Conservation (phyloP, 2,329 filamentous ascomycete species). For the Scytalidium sp. region DNA sequence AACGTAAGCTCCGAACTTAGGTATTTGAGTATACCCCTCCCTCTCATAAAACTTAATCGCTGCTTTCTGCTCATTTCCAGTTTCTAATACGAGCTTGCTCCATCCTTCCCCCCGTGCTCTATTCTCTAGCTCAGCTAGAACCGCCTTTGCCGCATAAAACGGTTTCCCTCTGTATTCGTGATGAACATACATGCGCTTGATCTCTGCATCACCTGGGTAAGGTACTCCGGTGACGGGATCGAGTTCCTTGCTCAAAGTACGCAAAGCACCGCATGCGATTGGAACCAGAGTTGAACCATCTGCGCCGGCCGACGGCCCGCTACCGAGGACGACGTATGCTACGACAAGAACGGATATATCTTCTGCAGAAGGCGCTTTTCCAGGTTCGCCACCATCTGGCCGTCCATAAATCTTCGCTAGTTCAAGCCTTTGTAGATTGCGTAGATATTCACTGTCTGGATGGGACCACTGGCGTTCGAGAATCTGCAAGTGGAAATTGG, state of each 20-base stretch:
- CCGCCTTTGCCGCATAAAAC: neutral
- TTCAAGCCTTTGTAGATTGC: neutral
- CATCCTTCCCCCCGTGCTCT: neutral
- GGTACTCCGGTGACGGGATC: neutral
- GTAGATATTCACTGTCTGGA: neutral
- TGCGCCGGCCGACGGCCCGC: neutral
- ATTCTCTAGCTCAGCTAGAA: neutral
- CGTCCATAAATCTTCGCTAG: neutral
- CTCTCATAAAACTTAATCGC: neutral
- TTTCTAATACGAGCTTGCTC: neutral
- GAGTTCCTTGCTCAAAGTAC: neutral
- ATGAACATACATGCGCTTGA: neutral
- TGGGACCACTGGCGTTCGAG: neutral
- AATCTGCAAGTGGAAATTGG: neutral
- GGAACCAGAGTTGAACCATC: neutral
- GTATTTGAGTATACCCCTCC: neutral
- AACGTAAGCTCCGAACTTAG: neutral
- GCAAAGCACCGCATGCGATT: neutral
- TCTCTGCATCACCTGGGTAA: neutral
- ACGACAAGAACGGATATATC: neutral
- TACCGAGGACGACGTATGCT: neutral
- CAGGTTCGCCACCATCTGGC: neutral
- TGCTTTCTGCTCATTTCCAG: neutral
- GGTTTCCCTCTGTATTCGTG: neutral
- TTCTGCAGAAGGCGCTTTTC: neutral